Percentiles rank a stretch among this genome's conserved stretches.
These are phyloP conservation scores for Ophiorrhiza pumila DNA, from an alignment of 257 asterid genomes.

Conservation along the genomic window DNA sequence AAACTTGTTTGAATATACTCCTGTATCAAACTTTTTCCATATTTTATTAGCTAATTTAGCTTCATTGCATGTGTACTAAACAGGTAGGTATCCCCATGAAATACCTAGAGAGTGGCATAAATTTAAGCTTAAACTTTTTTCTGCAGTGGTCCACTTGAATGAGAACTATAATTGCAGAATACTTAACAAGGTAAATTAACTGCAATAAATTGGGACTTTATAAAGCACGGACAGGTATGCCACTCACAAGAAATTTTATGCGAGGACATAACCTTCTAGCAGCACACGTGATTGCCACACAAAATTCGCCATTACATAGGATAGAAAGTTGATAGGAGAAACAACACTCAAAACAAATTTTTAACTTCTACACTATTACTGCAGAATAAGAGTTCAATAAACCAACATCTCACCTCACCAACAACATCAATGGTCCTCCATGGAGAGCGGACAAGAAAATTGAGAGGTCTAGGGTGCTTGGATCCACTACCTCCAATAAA, in stretches of 20 bases:
- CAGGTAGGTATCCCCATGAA: not conserved
- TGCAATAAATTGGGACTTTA: not conserved
- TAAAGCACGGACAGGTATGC: not conserved
- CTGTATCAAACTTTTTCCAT: not conserved
- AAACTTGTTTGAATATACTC: not conserved
- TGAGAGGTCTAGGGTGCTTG: slow-evolving; percentile 68
- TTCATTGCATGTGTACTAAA: not conserved
- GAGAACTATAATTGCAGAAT: not conserved
- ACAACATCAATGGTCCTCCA: slow-evolving; percentile 87
- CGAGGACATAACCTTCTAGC: not conserved
- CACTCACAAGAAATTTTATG: not conserved
- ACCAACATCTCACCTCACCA: slow-evolving; percentile 65
- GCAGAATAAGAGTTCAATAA: not conserved
- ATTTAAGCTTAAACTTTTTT: not conserved
- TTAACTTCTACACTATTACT: no score
- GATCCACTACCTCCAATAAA: slow-evolving; percentile 82
- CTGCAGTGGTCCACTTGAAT: not conserved
- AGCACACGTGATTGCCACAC: not conserved
- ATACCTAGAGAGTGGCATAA: not conserved
- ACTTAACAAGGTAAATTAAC: not conserved
- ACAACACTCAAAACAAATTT: not conserved
- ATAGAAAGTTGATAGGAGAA: not conserved
- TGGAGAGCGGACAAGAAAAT: slow-evolving; percentile 90
- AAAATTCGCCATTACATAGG: not conserved
- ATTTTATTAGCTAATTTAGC: not conserved